Evolutionary conservation across 2,329 filamentous ascomycete genomes (phyloP).

Genomic region (Fusarium avenaceum): DNA sequence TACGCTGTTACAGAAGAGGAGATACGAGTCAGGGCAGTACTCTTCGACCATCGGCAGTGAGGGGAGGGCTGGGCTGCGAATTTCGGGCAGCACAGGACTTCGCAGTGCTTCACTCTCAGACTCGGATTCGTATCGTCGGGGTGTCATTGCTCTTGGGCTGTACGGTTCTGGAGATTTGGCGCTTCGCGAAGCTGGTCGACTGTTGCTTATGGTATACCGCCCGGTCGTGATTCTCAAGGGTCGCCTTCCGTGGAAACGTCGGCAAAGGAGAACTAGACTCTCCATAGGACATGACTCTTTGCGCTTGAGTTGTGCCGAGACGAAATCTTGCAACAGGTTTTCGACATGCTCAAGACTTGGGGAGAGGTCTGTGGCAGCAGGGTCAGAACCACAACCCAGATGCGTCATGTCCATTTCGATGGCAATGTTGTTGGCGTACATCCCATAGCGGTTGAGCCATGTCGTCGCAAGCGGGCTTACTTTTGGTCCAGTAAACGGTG

Average conservation of each 20-base stretch:
- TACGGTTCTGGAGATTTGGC: slow-evolving; percentile 18
- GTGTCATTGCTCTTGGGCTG: slow-evolving; percentile 4
- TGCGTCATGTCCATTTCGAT: slow-evolving; percentile 60
- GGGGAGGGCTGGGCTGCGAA: slow-evolving; percentile 5
- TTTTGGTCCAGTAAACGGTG: slow-evolving; percentile 53
- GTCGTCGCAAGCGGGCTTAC: slow-evolving; percentile 54
- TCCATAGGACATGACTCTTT: slow-evolving; percentile 43
- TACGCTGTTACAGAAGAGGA: slow-evolving; percentile 52
- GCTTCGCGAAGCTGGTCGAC: slow-evolving; percentile 25
- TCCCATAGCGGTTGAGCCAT: slow-evolving; percentile 55
- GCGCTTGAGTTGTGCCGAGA: slow-evolving; percentile 45
- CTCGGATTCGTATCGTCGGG: not conserved
- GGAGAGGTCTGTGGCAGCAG: slow-evolving; percentile 43
- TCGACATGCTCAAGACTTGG: slow-evolving; percentile 48
- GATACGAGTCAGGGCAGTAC: slow-evolving; percentile 52
- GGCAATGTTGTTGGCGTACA: slow-evolving; percentile 54
- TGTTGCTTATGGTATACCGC: slow-evolving; percentile 17
- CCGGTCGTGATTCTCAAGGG: not conserved
- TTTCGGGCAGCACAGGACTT: not conserved
- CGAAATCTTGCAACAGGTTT: slow-evolving; percentile 49
- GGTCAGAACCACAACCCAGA: slow-evolving; percentile 51
- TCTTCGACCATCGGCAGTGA: not conserved
- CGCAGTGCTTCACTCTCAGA: not conserved
- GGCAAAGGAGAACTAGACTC: slow-evolving; percentile 53
- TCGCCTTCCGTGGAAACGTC: slow-evolving; percentile 52